Conservation (phyloP, 345 rosid species). For the Brassica nigra region DNA sequence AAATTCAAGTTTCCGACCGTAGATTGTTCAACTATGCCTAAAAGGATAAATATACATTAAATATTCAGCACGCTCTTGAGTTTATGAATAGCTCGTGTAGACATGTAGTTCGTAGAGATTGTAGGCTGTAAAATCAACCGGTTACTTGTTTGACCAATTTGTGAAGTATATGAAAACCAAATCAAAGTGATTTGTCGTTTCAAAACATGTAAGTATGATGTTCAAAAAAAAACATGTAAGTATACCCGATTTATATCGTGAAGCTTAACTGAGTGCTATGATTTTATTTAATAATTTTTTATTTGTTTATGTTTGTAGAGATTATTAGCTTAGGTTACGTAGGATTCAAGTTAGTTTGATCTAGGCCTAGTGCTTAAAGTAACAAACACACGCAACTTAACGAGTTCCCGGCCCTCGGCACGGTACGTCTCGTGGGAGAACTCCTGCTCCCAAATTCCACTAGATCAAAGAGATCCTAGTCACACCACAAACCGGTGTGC, state of each 20-base stretch:
- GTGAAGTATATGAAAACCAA: conserved; percentile 4
- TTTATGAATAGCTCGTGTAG: conserved; percentile 28
- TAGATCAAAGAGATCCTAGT: too few species aligned
- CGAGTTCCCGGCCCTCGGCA: too few species aligned
- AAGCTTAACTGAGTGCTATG: background rate
- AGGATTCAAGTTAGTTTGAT: too few species aligned
- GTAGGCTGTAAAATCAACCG: conserved; percentile 15
- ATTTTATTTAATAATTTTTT: background rate
- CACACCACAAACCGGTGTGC: too few species aligned
- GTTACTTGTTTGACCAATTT: conserved; percentile 21
- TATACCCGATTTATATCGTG: background rate
- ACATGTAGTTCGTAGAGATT: conserved; percentile 22
- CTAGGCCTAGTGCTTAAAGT: too few species aligned
- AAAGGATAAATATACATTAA: conserved; percentile 21
- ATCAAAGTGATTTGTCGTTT: background rate
- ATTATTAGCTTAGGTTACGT: too few species aligned
- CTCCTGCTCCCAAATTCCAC: too few species aligned
- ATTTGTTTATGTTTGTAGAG: background rate
- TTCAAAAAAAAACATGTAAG: background rate
- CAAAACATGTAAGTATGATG: background rate
- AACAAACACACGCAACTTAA: too few species aligned
- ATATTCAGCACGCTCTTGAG: conserved; percentile 20
- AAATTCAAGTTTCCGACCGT: conserved; percentile 38
- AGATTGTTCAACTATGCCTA: conserved; percentile 31
- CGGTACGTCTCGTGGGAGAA: too few species aligned